Base-by-base conservation (phyloP, 2,329 filamentous ascomycete species). In the Calonectria naviculata region DNA sequence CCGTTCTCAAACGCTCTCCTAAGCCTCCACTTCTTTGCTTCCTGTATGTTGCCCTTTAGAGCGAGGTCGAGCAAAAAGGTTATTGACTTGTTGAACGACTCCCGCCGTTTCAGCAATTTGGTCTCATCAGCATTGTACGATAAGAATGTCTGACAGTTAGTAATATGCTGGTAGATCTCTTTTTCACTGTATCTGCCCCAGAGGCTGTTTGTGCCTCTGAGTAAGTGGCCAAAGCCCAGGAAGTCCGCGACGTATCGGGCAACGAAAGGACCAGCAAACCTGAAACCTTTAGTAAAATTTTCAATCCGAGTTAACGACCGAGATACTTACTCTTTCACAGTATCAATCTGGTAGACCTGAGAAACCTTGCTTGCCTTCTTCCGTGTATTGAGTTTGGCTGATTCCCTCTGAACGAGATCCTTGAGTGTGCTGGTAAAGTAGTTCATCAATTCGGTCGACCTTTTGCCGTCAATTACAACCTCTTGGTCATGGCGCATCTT, bases 121-220 rank as follows among this genome's bases (percentile, higher is more conserved):
- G 76, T 78, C 21, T 78, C 76, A 6, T 78, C 76, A 1, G 68
- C 38, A 52, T 75, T 76, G 36, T 78, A 78, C 0, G 76, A 66
- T 0, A 78, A 62, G 70, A 78, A 78, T 0, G 73, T 49, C 21
- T 78, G 76, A 17, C 76, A 78, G 63, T 78, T 77, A 8, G 74
- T 77, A 62, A 78, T 78, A 44, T 78, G 76, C 49, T 77, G 75
- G 6, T 78, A 78, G 3, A 78, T 72, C 26, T 77, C 72, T 28
- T 78, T 78, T 56, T 78, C 76, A 0, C 62, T 68, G 56, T 73
- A 71, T 2, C 42, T 70, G 1, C 38, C 68, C 17, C 54, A 52
- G 0, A 64, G 67, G 28, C 62, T 75, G 31, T 41, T 19, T 6
- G 58, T 65, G 8, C 46, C 69, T 3, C 47, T 64, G 13, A 77